These are phyloP conservation scores for Paecilomyces sp. DNA, from an alignment of 2,329 filamentous ascomycete species.

Conservation along the genomic window DNA sequence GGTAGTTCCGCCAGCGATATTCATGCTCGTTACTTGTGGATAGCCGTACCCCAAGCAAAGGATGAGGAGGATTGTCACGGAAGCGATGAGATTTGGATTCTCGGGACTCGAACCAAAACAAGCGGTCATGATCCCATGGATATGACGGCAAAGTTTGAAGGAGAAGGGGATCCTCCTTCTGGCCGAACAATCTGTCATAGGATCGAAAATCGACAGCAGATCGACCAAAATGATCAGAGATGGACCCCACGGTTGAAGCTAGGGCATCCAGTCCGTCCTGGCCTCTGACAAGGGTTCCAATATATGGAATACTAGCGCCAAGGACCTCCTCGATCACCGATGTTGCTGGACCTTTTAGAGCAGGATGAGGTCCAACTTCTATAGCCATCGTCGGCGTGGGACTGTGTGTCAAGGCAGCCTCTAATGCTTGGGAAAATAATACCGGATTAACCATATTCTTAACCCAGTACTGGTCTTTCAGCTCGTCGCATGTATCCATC, in stretches of 20 bases:
- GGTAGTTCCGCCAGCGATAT: not conserved
- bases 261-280: not conserved
- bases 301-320: not conserved
- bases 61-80: constrained; percentile 16
- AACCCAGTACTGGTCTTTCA: constrained; percentile 25
- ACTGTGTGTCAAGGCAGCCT: not conserved
- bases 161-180: not conserved
- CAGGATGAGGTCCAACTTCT: not conserved
- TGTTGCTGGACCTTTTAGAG: not conserved
- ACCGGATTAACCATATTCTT: constrained; percentile 31
- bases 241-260: not conserved
- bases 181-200: not conserved
- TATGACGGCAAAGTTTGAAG: constrained; percentile 1
- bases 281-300: not conserved
- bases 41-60: not conserved
- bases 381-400: not conserved
- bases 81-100: not conserved
- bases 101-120: constrained; percentile 8
- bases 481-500: constrained; percentile 16
- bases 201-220: not conserved
- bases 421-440: constrained; percentile 23
- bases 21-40: not conserved
- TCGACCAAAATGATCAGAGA: not conserved
- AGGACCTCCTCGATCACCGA: not conserved
- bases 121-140: constrained; percentile 3